phyloP scores from a whole-genome alignment of 1,284 basidiomycete genomes.

The Ceratobasidium sp. region DNA sequence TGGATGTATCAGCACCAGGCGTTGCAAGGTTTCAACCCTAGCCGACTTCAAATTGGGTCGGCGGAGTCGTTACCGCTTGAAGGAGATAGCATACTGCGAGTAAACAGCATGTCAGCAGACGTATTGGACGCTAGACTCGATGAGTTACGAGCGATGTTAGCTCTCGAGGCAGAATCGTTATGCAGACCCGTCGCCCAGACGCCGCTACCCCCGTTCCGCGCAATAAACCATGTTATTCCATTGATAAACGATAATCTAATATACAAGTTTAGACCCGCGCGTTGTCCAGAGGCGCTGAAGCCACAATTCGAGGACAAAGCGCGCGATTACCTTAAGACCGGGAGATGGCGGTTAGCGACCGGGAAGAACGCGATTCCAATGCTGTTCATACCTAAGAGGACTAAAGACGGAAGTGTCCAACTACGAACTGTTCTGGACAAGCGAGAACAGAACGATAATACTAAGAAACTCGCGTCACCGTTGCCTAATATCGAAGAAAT shows the following conservation, averaged over 20 bases:
- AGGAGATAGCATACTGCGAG: background rate
- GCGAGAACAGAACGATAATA: slow-evolving; percentile 58
- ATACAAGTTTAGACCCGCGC: background rate
- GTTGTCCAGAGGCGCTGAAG: slow-evolving; percentile 22
- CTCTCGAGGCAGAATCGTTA: slow-evolving; percentile 52
- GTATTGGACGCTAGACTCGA: slow-evolving; percentile 13
- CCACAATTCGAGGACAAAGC: background rate
- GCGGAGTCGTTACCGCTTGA: slow-evolving; percentile 45
- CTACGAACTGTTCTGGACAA: slow-evolving; percentile 59
- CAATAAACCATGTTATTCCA: slow-evolving; percentile 61
- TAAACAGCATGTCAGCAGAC: slow-evolving; percentile 41
- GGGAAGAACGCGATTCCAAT: slow-evolving; percentile 57
- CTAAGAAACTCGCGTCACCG: slow-evolving; percentile 58
- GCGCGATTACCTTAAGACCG: slow-evolving; percentile 45
- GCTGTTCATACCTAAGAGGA: slow-evolving; percentile 59
- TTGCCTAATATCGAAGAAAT: slow-evolving; percentile 59
- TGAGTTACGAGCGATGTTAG: slow-evolving; percentile 46
- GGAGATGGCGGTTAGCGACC: slow-evolving; percentile 55
- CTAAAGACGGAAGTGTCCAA: slow-evolving; percentile 21
- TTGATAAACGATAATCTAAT: slow-evolving; percentile 47
- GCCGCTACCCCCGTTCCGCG: slow-evolving; percentile 57
- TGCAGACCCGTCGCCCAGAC: slow-evolving; percentile 54
- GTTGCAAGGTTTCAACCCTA: slow-evolving; percentile 52
- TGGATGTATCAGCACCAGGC: slow-evolving; percentile 55
- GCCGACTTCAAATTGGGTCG: slow-evolving; percentile 50